phyloP scores from a whole-genome alignment of 352 stramenopile genomes.

The Pythium rhizo-oryzae region DNA sequence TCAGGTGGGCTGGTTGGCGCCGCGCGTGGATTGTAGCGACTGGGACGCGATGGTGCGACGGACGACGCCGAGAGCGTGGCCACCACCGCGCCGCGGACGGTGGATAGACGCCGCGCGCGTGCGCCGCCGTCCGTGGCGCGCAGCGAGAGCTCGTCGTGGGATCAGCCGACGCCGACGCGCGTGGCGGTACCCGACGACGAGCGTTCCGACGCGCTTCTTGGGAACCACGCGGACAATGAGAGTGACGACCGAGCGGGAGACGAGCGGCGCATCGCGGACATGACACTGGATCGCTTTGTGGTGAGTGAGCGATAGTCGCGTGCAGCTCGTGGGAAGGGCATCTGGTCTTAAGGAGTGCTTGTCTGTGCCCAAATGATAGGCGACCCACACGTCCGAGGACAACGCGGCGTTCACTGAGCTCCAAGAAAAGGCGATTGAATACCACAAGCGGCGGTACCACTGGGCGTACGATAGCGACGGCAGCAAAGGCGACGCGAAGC shows the following conservation, averaged over 20 bases:
- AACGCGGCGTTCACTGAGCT: conserved; percentile 80
- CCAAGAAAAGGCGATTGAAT: conserved; percentile 69
- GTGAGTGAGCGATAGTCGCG: conserved; percentile 24
- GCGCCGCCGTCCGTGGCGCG: conserved; percentile 2
- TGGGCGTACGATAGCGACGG: conserved; percentile 74
- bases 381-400: conserved; percentile 85
- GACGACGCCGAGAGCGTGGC: background rate
- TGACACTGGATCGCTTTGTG: conserved; percentile 77
- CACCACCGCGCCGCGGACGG: background rate
- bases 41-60: background rate
- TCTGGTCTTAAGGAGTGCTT: too few relatives aligned
- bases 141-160: conserved; percentile 46
- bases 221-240: background rate
- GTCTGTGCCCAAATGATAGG: conserved; percentile 25
- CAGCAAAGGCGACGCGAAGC: conserved; percentile 56
- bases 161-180: conserved; percentile 50
- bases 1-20: background rate
- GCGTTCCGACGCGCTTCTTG: conserved; percentile 1
- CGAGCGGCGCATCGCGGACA: background rate
- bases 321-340: background rate
- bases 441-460: conserved; percentile 71
- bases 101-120: background rate
- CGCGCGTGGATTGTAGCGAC: background rate
- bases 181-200: conserved; percentile 10
- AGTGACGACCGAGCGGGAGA: background rate